These are phyloP conservation scores for Phialemonium atrogriseum DNA, from an alignment of 2,329 filamentous ascomycete species.

Conservation along the genomic window DNA sequence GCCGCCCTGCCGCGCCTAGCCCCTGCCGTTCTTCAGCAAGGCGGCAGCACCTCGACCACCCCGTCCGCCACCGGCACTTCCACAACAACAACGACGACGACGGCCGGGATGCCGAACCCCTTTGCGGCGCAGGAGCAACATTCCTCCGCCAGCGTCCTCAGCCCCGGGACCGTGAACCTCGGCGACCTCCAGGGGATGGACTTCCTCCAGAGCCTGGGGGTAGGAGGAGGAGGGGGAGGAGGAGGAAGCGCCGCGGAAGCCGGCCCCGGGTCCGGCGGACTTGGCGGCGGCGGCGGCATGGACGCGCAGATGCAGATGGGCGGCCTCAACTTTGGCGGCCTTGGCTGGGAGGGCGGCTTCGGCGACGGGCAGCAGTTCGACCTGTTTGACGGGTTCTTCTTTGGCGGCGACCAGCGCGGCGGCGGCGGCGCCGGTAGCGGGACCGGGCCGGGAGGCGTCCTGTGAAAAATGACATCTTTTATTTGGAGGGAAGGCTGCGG, in stretches of 20 bases:
- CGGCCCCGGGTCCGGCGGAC: neutral
- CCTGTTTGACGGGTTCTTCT: slow-evolving; percentile 67
- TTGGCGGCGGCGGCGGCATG: slow-evolving; percentile 15
- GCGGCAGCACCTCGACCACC: too few species aligned
- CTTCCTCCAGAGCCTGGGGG: slow-evolving; percentile 38
- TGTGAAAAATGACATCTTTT: too few species aligned
- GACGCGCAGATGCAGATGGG: slow-evolving; percentile 52
- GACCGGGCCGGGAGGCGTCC: slow-evolving; percentile 3
- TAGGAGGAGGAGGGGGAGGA: slow-evolving; percentile 12
- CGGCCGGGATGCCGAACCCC: too few species aligned
- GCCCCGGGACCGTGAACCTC: slow-evolving; percentile 24
- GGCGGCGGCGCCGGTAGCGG: slow-evolving; percentile 16
- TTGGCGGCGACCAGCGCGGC: slow-evolving; percentile 44
- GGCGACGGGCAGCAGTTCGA: slow-evolving; percentile 53
- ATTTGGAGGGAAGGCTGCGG: too few species aligned
- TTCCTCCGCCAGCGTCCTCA: slow-evolving; percentile 9
- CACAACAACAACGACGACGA: too few species aligned
- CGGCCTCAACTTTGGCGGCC: slow-evolving; percentile 57
- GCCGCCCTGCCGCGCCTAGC: too few species aligned
- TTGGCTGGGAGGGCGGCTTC: slow-evolving; percentile 58
- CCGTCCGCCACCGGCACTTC: too few species aligned
- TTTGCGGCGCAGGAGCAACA: too few species aligned
- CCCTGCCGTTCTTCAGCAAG: too few species aligned
- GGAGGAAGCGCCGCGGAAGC: neutral
- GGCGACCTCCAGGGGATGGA: slow-evolving; percentile 46